Conservation (phyloP, 805 yeast species). For the Naumovozyma castellii region DNA sequence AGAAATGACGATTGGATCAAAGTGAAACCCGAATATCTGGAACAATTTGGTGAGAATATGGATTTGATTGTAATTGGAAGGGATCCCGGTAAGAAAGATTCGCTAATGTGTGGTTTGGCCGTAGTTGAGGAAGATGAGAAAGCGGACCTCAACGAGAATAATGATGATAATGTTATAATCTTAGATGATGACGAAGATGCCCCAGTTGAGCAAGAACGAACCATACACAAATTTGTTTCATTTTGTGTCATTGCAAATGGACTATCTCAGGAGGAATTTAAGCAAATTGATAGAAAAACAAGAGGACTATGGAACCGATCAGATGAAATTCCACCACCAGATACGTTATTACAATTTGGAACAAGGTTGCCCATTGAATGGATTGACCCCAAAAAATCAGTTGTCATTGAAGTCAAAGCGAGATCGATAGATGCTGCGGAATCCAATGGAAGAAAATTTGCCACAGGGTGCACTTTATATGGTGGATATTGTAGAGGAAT, state of each 20-base stretch:
- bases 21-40: constrained; percentile 83
- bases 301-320: constrained; percentile 51
- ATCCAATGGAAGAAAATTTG: constrained; percentile 38
- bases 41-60: constrained; percentile 76
- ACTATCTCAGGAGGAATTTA: constrained; percentile 52
- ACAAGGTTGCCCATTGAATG: constrained; percentile 56
- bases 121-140: constrained; percentile 31
- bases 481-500: constrained; percentile 65
- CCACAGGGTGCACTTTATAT: constrained; percentile 60
- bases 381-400: constrained; percentile 69
- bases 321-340: constrained; percentile 35
- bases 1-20: constrained; percentile 71
- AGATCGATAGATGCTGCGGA: constrained; percentile 51
- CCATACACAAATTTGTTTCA: constrained; percentile 39
- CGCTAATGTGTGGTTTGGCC: constrained; percentile 66
- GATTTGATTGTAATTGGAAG: constrained; percentile 77
- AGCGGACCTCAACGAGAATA: constrained; percentile 4
- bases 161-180: constrained; percentile 1
- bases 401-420: constrained; percentile 78
- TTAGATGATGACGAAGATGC: constrained; percentile 1
- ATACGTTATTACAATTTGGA: constrained; percentile 43
- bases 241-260: constrained; percentile 84
- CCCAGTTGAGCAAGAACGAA: neutral
- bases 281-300: constrained; percentile 46
- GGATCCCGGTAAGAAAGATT: constrained; percentile 56